Conservation (phyloP, 768 basidiomycete genomes). For the Porpolomopsis calyptriformis region DNA sequence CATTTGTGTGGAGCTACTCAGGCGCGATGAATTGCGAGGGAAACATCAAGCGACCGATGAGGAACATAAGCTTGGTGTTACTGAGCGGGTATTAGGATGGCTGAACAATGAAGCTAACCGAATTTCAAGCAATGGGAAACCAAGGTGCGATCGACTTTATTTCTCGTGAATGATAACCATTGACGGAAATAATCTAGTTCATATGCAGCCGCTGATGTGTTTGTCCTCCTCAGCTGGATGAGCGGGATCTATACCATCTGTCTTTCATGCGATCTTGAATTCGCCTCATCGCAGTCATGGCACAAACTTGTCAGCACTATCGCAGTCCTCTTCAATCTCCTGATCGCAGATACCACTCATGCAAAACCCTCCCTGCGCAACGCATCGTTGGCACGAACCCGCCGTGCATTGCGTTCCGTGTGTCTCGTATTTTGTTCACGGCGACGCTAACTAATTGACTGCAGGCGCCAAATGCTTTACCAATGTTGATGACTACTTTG, state of each 20-base stretch:
- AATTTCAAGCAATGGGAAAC: conserved; percentile 39
- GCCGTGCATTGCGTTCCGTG: conserved; percentile 62
- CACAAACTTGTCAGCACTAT: conserved; percentile 42
- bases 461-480: conserved; percentile 35
- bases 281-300: conserved; percentile 40
- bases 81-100: conserved; percentile 71
- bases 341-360: conserved; percentile 40
- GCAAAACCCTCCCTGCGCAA: conserved; percentile 52
- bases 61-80: conserved; percentile 44
- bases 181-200: conserved; percentile 24
- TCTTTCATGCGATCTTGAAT: conserved; percentile 32
- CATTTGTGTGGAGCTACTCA: conserved; percentile 53
- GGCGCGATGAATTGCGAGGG: conserved; percentile 47
- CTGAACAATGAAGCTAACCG: conserved; percentile 54
- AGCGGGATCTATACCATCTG: conserved; percentile 51
- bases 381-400: conserved; percentile 46
- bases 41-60: conserved; percentile 27
- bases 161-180: conserved; percentile 4
- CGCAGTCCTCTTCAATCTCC: conserved; percentile 46
- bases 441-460: background rate
- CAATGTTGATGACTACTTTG: conserved; percentile 41
- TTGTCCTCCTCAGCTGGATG: conserved; percentile 64
- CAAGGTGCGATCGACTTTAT: conserved; percentile 37
- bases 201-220: conserved; percentile 49
- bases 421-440: conserved; percentile 14